phyloP scores from a whole-genome alignment of 2,329 filamentous ascomycete genomes.

The Penicillium nordicum region DNA sequence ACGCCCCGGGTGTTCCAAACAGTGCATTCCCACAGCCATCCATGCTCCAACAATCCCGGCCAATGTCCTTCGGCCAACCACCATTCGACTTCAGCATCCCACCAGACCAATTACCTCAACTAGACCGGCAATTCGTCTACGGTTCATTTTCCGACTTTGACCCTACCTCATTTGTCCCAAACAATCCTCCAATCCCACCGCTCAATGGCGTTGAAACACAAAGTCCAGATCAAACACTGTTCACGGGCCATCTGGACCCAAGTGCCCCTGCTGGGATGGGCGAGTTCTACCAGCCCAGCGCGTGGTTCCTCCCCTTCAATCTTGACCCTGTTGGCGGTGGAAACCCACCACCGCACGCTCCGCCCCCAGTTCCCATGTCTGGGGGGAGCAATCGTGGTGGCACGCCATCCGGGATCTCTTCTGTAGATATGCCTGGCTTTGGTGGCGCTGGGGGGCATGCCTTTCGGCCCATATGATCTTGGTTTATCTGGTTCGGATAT shows the following conservation, averaged over 20 bases:
- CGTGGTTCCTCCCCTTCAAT: conserved; percentile 93
- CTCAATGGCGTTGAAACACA: conserved; percentile 26
- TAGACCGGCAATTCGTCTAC: conserved; percentile 74
- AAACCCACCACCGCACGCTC: conserved; percentile 6
- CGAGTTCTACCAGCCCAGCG: conserved; percentile 51
- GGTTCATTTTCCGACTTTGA: conserved; percentile 63
- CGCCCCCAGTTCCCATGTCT: conserved; percentile 10
- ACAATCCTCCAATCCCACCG: conserved; percentile 27
- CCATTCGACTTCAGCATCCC: conserved; percentile 40
- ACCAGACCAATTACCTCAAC: conserved; percentile 56
- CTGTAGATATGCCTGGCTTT: conserved; percentile 22
- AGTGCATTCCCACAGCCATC: conserved; percentile 39
- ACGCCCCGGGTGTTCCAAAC: conserved; percentile 29
- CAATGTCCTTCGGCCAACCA: conserved; percentile 30
- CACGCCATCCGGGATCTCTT: neutral
- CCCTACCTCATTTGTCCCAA: conserved; percentile 35
- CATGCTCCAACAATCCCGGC: conserved; percentile 31
- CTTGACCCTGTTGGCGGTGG: conserved; percentile 60
- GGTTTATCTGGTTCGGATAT: conserved; percentile 23
- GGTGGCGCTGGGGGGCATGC: conserved; percentile 18
- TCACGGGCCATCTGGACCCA: conserved; percentile 36
- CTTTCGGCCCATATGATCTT: conserved; percentile 29
- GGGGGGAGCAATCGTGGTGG: conserved; percentile 8
- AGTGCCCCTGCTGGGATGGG: conserved; percentile 34
- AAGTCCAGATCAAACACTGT: conserved; percentile 27